phyloP scores from a whole-genome alignment of 352 stramenopile genomes.

The Pythium myriotylum region DNA sequence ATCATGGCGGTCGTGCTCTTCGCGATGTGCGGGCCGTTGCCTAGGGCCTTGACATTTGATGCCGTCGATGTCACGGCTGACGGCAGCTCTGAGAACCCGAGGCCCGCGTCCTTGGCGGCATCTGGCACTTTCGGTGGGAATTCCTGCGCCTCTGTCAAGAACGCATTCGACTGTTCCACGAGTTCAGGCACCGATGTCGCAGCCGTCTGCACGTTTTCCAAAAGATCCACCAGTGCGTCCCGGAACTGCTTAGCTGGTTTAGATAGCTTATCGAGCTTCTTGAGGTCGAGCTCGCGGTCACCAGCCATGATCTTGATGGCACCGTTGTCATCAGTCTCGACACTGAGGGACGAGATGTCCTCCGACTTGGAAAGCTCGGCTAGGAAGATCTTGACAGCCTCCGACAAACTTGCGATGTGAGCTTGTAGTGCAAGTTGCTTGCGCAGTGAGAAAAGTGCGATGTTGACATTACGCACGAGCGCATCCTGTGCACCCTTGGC shows the following conservation, averaged over 20 bases:
- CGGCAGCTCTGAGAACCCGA: constrained; percentile 50
- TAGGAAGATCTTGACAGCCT: constrained; percentile 46
- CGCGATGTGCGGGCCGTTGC: constrained; percentile 52
- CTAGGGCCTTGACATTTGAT: constrained; percentile 48
- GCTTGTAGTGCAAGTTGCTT: constrained; percentile 46
- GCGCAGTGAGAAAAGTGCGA: constrained; percentile 37
- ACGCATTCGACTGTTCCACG: constrained; percentile 37
- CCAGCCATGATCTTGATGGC: constrained; percentile 46
- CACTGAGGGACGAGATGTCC: constrained; percentile 35
- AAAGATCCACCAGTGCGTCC: constrained; percentile 47
- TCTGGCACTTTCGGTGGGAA: constrained; percentile 48
- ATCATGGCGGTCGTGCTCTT: constrained; percentile 52
- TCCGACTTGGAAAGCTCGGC: constrained; percentile 49
- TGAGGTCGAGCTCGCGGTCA: constrained; percentile 48
- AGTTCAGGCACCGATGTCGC: constrained; percentile 51
- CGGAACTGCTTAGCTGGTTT: constrained; percentile 43
- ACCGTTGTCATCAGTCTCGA: constrained; percentile 43
- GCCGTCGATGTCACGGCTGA: constrained; percentile 38
- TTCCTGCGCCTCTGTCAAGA: constrained; percentile 43
- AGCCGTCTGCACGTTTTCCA: constrained; percentile 57
- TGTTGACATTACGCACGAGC: constrained; percentile 34
- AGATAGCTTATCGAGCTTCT: constrained; percentile 49
- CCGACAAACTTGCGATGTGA: constrained; percentile 35
- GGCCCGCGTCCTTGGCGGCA: constrained; percentile 37
- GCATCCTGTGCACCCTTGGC: constrained; percentile 31